Percentiles rank a stretch among this genome's conserved stretches.
Conservation (phyloP, 2,329 filamentous ascomycete genomes). For the Samsoniella hepiali region DNA sequence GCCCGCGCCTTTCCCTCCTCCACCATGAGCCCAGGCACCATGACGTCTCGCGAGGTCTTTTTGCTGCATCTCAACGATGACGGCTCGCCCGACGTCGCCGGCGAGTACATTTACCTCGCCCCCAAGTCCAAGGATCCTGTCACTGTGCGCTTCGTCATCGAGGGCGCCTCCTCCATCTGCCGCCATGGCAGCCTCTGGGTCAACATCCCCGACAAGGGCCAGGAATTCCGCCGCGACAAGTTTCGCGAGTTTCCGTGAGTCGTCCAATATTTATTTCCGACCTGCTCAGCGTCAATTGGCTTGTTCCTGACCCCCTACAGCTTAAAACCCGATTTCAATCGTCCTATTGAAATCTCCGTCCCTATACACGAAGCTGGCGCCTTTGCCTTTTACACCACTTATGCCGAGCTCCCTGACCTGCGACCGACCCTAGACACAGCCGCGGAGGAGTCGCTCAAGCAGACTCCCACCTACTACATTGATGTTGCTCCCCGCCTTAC, state of each 20-base stretch:
- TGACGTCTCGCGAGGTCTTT: slow-evolving; percentile 72
- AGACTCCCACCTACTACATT: slow-evolving; percentile 82
- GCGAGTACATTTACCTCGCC: slow-evolving; percentile 88
- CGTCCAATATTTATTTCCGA: not conserved
- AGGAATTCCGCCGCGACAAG: slow-evolving; percentile 70
- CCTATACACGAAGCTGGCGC: slow-evolving; percentile 79
- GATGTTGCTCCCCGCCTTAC: slow-evolving; percentile 82
- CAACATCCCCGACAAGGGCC: slow-evolving; percentile 79
- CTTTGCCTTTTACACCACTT: slow-evolving; percentile 93
- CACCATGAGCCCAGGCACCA: slow-evolving; percentile 58
- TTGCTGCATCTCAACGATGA: slow-evolving; percentile 87
- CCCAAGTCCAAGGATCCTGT: slow-evolving; percentile 71
- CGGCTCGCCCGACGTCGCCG: slow-evolving; percentile 83
- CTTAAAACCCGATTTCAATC: slow-evolving; percentile 88
- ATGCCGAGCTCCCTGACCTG: slow-evolving; percentile 76
- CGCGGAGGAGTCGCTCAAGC: slow-evolving; percentile 48
- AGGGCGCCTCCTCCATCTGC: slow-evolving; percentile 94
- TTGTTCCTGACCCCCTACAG: slow-evolving; percentile 41
- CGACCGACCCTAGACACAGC: slow-evolving; percentile 28
- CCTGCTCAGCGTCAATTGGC: not conserved
- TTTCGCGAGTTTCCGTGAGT: slow-evolving; percentile 89
- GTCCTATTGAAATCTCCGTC: slow-evolving; percentile 84
- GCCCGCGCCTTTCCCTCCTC: slow-evolving; percentile 26
- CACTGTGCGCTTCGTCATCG: slow-evolving; percentile 81
- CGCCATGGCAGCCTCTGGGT: slow-evolving; percentile 93